Evolutionary conservation across 129 eudicot species (phyloP).

Genomic region (Lonicera japonica): DNA sequence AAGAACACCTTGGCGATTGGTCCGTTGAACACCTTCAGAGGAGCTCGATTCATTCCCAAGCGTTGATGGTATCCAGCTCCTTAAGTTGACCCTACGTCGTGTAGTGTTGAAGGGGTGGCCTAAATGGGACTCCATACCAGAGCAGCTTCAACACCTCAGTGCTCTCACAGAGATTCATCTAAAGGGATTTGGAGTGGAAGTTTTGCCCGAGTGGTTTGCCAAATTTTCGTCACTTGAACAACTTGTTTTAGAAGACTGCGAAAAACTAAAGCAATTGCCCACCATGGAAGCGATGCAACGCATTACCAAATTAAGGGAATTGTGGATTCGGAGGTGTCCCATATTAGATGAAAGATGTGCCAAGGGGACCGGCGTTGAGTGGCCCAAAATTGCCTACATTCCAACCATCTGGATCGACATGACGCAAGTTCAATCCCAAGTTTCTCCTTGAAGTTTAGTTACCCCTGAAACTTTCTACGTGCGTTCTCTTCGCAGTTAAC

Average conservation of each 20-base stretch:
- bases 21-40: neutral
- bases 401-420: no score
- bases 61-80: neutral
- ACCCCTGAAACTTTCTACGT: no score
- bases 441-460: neutral
- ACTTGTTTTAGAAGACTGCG: neutral
- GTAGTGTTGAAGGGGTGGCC: neutral
- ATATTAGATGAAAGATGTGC: neutral
- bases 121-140: neutral
- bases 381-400: neutral
- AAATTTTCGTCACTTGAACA: conserved; percentile 11
- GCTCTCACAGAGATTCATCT: neutral
- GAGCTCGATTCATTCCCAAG: neutral
- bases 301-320: neutral
- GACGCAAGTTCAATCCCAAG: neutral
- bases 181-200: neutral
- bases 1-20: no score
- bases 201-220: conserved; percentile 12
- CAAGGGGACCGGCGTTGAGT: neutral
- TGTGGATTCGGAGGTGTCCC: neutral
- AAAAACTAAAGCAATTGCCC: neutral
- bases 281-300: conserved; percentile 14
- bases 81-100: neutral
- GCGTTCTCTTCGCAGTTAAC: no score
- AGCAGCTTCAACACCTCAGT: conserved; percentile 8